Percentiles rank a stretch among this genome's conserved stretches.
Conservation (phyloP, 495 filamentous ascomycete genomes). For the Polyplosphaeria fusca region DNA sequence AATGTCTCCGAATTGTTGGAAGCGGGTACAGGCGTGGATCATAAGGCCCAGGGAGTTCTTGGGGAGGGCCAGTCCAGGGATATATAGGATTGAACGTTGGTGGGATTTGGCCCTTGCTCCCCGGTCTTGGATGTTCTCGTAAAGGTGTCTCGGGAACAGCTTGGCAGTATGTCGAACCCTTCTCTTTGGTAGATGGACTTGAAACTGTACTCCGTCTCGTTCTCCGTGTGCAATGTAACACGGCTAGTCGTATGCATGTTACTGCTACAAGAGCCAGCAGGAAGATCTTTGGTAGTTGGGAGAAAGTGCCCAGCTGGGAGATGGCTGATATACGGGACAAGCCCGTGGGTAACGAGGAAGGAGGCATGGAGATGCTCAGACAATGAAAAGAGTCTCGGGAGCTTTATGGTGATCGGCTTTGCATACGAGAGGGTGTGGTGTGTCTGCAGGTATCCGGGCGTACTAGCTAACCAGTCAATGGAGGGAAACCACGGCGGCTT, state of each 20-base stretch:
- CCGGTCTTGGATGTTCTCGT: background rate
- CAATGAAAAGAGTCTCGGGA: constrained; percentile 1
- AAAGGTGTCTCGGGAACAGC: constrained; percentile 1
- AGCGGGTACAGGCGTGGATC: constrained; percentile 28
- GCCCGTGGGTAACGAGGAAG: constrained; percentile 14
- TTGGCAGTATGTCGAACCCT: constrained; percentile 7
- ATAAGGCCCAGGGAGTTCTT: constrained; percentile 29
- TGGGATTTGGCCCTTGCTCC: constrained; percentile 6
- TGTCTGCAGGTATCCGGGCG: constrained; percentile 22
- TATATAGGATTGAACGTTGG: constrained; percentile 25
- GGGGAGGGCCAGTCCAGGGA: constrained; percentile 26
- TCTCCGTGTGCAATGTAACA: constrained; percentile 12
- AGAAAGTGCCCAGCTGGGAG: background rate
- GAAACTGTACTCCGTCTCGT: constrained; percentile 13
- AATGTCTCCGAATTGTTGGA: constrained; percentile 30
- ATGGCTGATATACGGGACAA: constrained; percentile 8
- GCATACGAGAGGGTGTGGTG: constrained; percentile 32
- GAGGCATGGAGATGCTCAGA: constrained; percentile 23
- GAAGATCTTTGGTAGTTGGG: constrained; percentile 11
- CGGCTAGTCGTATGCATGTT: constrained; percentile 13
- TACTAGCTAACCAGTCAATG: constrained; percentile 33
- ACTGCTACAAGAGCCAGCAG: constrained; percentile 15
- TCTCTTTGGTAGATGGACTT: constrained; percentile 9
- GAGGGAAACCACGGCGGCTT: constrained; percentile 18
- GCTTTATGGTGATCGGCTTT: constrained; percentile 28